Evolutionary conservation across 164 flowering plant genomes (phyloP).

Genomic region (Kingdonia uniflora): DNA sequence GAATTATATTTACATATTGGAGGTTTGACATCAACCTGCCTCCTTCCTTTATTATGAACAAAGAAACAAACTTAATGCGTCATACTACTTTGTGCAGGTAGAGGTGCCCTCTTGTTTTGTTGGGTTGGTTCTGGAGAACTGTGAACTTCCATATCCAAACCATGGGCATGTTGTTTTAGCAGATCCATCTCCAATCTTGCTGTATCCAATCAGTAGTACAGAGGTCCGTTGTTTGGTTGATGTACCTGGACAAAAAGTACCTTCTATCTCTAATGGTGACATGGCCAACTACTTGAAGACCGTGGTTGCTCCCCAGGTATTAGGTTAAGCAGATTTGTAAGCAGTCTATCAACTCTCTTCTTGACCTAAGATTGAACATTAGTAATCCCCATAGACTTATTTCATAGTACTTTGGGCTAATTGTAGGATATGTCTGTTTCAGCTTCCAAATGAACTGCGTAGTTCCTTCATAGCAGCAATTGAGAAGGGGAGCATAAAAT

Average conservation of each 20-base stretch:
- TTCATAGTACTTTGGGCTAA: too few species aligned
- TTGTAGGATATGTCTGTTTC: constrained; percentile 8
- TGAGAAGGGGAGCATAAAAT: constrained; percentile 67
- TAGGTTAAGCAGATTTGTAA: too few species aligned
- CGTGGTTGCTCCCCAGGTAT: constrained; percentile 85
- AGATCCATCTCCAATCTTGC: constrained; percentile 84
- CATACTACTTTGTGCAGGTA: constrained; percentile 34
- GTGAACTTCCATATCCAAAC: constrained; percentile 75
- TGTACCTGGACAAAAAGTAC: constrained; percentile 87
- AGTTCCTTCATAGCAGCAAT: constrained; percentile 67
- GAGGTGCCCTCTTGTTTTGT: constrained; percentile 89
- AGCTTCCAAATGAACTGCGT: constrained; percentile 57
- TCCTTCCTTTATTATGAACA: too few species aligned
- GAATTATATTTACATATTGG: too few species aligned
- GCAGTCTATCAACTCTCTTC: too few species aligned
- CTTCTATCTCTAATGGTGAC: constrained; percentile 83
- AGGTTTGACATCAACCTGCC: too few species aligned
- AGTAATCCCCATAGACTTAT: too few species aligned
- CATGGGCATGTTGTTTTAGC: constrained; percentile 85
- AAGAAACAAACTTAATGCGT: too few species aligned
- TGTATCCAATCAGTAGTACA: constrained; percentile 81
- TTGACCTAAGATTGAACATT: too few species aligned
- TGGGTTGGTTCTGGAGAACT: constrained; percentile 76
- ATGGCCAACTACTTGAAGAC: constrained; percentile 81
- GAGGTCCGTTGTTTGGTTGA: constrained; percentile 93